These are phyloP conservation scores for Albizia julibrissin DNA, from an alignment of 306 rosid species.

Conservation along the genomic window DNA sequence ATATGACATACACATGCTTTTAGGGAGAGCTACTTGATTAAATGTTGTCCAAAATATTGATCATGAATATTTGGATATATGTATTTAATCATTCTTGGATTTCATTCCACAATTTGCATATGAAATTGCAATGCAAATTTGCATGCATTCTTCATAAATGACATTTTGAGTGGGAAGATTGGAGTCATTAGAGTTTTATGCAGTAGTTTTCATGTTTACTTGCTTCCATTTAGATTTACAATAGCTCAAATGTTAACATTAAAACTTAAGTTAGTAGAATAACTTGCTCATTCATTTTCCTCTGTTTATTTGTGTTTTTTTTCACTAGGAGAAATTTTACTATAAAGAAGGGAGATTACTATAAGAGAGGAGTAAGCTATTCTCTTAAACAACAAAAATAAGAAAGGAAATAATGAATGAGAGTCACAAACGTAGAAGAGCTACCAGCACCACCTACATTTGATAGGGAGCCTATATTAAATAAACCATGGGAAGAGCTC, in stretches of 20 bases:
- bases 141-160: not conserved
- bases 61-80: not conserved
- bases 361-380: not conserved
- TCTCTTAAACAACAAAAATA: not conserved
- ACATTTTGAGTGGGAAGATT: not conserved
- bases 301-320: not conserved
- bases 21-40: not conserved
- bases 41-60: not conserved
- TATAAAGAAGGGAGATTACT: not conserved
- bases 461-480: not conserved
- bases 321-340: not conserved
- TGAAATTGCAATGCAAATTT: not conserved
- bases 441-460: not conserved
- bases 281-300: not conserved
- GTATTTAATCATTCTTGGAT: not conserved
- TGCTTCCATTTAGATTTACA: not conserved
- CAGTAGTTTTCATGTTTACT: not conserved
- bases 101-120: not conserved
- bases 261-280: not conserved
- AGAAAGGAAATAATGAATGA: not conserved
- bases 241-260: not conserved
- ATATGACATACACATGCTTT: not conserved
- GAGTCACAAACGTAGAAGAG: not conserved
- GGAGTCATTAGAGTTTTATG: not conserved
- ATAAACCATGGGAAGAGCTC: conserved; percentile 1